A percentile compares a stretch with the other conserved stretches of the same genome.
Evolutionary conservation across 1,139 yeast genomes (phyloP).

Genomic region (Debaryomyces coudertii): DNA sequence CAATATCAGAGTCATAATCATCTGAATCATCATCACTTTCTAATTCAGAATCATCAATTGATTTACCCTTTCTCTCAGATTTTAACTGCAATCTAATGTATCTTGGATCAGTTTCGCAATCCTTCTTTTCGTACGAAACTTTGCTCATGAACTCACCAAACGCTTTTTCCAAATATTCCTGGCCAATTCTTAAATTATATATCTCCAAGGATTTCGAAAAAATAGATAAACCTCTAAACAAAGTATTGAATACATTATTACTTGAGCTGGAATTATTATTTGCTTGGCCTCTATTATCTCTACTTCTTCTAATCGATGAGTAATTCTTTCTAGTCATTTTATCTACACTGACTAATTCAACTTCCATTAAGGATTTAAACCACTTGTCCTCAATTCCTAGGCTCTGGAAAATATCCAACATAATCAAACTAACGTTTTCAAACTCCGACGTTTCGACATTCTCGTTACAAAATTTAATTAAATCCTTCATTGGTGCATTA

Average conservation of each 20-base stretch:
- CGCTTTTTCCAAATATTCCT: constrained; percentile 72
- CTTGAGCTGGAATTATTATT: constrained; percentile 22
- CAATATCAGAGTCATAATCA: constrained; percentile 38
- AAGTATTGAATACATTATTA: constrained; percentile 63
- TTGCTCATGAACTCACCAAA: constrained; percentile 68
- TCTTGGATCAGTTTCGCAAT: constrained; percentile 77
- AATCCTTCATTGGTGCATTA: constrained; percentile 53
- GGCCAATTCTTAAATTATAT: constrained; percentile 77
- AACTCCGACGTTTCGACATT: constrained; percentile 50
- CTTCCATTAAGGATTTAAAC: constrained; percentile 68
- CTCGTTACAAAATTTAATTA: constrained; percentile 50
- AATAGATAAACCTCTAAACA: constrained; percentile 84
- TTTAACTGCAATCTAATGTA: constrained; percentile 47
- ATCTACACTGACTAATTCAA: constrained; percentile 58
- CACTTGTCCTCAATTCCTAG: constrained; percentile 66
- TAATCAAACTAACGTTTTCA: constrained; percentile 55
- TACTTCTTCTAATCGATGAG: constrained; percentile 26
- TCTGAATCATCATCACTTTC: constrained; percentile 28
- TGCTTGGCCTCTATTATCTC: constrained; percentile 15
- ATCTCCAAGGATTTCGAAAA: constrained; percentile 80
- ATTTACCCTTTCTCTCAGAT: constrained; percentile 34
- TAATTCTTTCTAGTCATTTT: constrained; percentile 48
- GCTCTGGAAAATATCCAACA: constrained; percentile 68
- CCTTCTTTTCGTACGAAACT: constrained; percentile 52
- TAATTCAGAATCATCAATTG: constrained; percentile 23